Percentiles rank a stretch among this genome's conserved stretches.
phyloP scores from a whole-genome alignment of 768 basidiomycete species.

The Russula earlei region DNA sequence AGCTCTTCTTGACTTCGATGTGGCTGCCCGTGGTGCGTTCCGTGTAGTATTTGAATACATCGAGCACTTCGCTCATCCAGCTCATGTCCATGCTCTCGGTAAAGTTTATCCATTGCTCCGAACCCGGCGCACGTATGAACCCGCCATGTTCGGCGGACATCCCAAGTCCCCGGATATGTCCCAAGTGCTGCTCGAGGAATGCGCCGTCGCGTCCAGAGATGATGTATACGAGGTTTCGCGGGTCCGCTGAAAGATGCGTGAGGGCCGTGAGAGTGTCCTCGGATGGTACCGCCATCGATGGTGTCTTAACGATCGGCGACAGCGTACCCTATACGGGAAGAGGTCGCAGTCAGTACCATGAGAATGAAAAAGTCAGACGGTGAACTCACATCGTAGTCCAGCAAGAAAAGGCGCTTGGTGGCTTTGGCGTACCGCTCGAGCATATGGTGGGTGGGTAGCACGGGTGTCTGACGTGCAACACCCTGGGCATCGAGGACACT shows the following conservation, averaged over 20 bases:
- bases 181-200: slow-evolving; percentile 88
- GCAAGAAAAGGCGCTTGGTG: slow-evolving; percentile 80
- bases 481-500: slow-evolving; percentile 71
- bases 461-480: slow-evolving; percentile 77
- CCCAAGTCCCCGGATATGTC: slow-evolving; percentile 71
- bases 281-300: slow-evolving; percentile 79
- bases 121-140: slow-evolving; percentile 72
- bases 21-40: slow-evolving; percentile 95
- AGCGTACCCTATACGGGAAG: slow-evolving; percentile 65
- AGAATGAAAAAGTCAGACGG: not conserved
- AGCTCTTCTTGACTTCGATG: slow-evolving; percentile 95
- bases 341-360: not conserved
- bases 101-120: slow-evolving; percentile 69
- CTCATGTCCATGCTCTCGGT: slow-evolving; percentile 92
- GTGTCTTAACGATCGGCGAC: slow-evolving; percentile 92
- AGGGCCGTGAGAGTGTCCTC: slow-evolving; percentile 66
- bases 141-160: slow-evolving; percentile 96
- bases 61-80: slow-evolving; percentile 93
- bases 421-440: slow-evolving; percentile 59
- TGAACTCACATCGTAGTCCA: slow-evolving; percentile 84
- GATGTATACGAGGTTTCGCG: slow-evolving; percentile 89
- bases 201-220: slow-evolving; percentile 92
- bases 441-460: slow-evolving; percentile 49
- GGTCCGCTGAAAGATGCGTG: slow-evolving; percentile 60
- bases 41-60: slow-evolving; percentile 94